Evolutionary conservation across 148 eudicot genomes (phyloP), one percentile per base, ranked within the genome.

Genomic region (Vaccinium macrocarpon): DNA sequence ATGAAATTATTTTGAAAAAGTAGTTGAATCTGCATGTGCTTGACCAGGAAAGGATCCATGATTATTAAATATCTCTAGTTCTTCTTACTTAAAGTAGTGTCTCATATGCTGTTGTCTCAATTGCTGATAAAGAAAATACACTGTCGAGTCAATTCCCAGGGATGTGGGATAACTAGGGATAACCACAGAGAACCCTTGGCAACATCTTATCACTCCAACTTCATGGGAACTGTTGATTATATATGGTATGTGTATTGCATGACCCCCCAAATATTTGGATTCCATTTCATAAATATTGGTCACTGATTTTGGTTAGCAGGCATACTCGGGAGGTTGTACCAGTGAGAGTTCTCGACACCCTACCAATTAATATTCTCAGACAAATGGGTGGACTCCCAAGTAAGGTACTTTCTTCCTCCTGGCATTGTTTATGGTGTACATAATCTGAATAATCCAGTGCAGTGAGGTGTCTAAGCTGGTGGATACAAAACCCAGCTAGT

Each of bases 201-300:
- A 83, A 94, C 97, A 73, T 89, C 94, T 38, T 92, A 84, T 86
- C 97, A 92, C 89, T 91, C 92, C 42, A 84, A 59, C 82, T 94
- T 91, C 86, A 80, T 87, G 89, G 97, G 93, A 82, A 94, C 95
- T 61, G 93, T 91, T 83, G 97, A 94, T 87, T 94, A 91, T 83
- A 89, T 94, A 88, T 94, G 97, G 97, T 94, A 91, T 62, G 14
- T 72, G 50, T 73, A 29, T 64, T 11, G 8, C n/a, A 53, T 38
- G 64, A 49, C 19, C 16, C 19, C 16, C 1, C 0, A 8, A 8
- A 18, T 80, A 51, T 46, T 51, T 8, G 18, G 4, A 64, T 50
- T 82, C 32, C 32, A 49, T 70, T 73, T 32, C 25, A 80, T 70
- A 42, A 84, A 51, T 85, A 14, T 29, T 11, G 21, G 79, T 57